Evolutionary conservation across 768 basidiomycete species (phyloP).

Genomic region (Gymnopilus junonius): DNA sequence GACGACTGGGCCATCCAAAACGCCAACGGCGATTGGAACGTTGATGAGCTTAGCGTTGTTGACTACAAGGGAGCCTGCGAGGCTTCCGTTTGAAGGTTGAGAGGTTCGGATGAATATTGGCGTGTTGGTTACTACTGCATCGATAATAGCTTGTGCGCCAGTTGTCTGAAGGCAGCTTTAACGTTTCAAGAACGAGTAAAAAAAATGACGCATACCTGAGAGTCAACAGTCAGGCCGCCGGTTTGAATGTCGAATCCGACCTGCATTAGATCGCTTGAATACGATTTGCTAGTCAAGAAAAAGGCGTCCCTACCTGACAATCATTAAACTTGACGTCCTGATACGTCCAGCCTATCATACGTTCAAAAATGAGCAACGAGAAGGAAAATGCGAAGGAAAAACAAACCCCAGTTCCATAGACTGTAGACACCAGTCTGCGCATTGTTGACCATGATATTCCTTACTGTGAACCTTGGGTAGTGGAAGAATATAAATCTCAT

Average conservation of each 20-base stretch:
- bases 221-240: constrained; percentile 40
- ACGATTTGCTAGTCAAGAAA: neutral
- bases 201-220: constrained; percentile 39
- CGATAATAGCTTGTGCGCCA: constrained; percentile 65
- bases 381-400: neutral
- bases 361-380: neutral
- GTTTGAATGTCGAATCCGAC: constrained; percentile 52
- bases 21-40: constrained; percentile 64
- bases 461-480: constrained; percentile 50
- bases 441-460: constrained; percentile 61
- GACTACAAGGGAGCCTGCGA: constrained; percentile 64
- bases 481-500: no score
- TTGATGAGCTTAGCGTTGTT: constrained; percentile 66
- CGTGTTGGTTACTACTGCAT: constrained; percentile 62
- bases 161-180: constrained; percentile 42
- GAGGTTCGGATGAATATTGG: constrained; percentile 65
- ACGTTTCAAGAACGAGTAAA: neutral
- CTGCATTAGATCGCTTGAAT: neutral
- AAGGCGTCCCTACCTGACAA: constrained; percentile 16
- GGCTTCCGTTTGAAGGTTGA: constrained; percentile 43
- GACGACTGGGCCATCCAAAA: constrained; percentile 54
- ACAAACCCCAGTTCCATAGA: constrained; percentile 54
- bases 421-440: constrained; percentile 49
- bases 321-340: constrained; percentile 32
- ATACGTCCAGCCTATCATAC: constrained; percentile 31